Evolutionary conservation across 1,139 yeast species (phyloP).

Genomic region (Yamadazyma triangularis): DNA sequence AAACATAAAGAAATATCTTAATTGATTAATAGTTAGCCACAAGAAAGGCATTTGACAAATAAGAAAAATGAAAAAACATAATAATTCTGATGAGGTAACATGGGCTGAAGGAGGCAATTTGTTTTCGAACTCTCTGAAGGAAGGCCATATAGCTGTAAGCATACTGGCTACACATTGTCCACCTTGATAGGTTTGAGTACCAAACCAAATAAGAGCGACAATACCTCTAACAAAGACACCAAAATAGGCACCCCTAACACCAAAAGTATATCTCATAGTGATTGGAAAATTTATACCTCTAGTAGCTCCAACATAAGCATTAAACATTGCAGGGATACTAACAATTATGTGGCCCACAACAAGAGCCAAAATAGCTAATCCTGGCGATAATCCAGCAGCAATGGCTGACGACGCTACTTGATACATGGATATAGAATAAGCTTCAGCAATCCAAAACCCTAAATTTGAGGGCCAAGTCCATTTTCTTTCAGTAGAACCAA

Average conservation of each 20-base stretch:
- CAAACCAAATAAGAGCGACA: conserved; percentile 33
- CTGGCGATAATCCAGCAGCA: conserved; percentile 24
- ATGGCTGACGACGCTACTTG: conserved; percentile 10
- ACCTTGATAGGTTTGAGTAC: conserved; percentile 30
- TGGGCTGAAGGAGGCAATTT: conserved; percentile 19
- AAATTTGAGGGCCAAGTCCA: conserved; percentile 10
- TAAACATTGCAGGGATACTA: conserved; percentile 24
- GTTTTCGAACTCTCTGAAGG: conserved; percentile 20
- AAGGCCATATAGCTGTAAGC: conserved; percentile 30
- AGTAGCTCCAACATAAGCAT: conserved; percentile 32
- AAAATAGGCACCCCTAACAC: conserved; percentile 24
- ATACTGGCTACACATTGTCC: conserved; percentile 21
- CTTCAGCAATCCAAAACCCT: conserved; percentile 14
- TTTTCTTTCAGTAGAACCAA: conserved; percentile 6
- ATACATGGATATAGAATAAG: conserved; percentile 11
- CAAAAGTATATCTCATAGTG: conserved; percentile 27
- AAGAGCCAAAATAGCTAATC: conserved; percentile 23
- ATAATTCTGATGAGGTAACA: conserved; percentile 9
- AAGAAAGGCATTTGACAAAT: conserved; percentile 12
- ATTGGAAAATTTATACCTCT: conserved; percentile 33
- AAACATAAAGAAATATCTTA: conserved; percentile 12
- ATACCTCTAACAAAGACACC: conserved; percentile 27
- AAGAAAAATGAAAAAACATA: conserved; percentile 11
- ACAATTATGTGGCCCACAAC: conserved; percentile 28
- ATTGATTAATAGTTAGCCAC: conserved; percentile 12